Percentiles rank a stretch among this genome's conserved stretches.
Evolutionary conservation across 306 rosid species (phyloP).

Genomic region (Gillenia trifoliata): DNA sequence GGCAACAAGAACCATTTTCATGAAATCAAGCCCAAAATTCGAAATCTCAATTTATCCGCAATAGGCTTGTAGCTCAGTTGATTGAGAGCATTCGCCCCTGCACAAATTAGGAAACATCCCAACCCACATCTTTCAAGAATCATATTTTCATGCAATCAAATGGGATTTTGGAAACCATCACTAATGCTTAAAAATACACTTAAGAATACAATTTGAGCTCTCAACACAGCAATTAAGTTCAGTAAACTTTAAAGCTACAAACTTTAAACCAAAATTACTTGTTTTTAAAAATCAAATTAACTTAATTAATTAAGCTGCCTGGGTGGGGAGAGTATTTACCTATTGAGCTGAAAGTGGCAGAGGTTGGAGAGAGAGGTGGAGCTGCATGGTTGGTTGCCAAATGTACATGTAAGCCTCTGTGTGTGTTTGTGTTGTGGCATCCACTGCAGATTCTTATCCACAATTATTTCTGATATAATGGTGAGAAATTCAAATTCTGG

Average conservation of each 20-base stretch:
- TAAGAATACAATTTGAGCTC: not conserved
- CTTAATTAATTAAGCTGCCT: not conserved
- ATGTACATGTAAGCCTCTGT: conserved; percentile 22
- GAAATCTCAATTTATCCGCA: not conserved
- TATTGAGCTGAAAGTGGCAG: conserved; percentile 16
- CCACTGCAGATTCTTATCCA: conserved; percentile 69
- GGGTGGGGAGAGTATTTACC: conserved; percentile 11
- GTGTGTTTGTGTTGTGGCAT: conserved; percentile 52
- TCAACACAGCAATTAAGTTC: not conserved
- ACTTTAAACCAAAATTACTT: no score
- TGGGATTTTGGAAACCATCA: not conserved
- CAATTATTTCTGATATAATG: conserved; percentile 37
- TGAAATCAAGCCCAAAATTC: not conserved
- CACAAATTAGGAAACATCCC: not conserved
- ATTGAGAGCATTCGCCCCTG: no score
- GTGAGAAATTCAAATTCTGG: conserved; percentile 29
- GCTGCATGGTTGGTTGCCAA: conserved; percentile 27
- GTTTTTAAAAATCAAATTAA: not conserved
- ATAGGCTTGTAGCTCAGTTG: no score
- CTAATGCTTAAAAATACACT: not conserved
- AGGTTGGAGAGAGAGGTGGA: conserved; percentile 18
- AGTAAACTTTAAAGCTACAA: not conserved
- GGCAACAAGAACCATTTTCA: not conserved
- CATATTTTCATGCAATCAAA: not conserved
- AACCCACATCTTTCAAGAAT: not conserved